These are phyloP conservation scores for Fusarium domesticum DNA, from an alignment of 2,329 filamentous ascomycete genomes.

Conservation along the genomic window DNA sequence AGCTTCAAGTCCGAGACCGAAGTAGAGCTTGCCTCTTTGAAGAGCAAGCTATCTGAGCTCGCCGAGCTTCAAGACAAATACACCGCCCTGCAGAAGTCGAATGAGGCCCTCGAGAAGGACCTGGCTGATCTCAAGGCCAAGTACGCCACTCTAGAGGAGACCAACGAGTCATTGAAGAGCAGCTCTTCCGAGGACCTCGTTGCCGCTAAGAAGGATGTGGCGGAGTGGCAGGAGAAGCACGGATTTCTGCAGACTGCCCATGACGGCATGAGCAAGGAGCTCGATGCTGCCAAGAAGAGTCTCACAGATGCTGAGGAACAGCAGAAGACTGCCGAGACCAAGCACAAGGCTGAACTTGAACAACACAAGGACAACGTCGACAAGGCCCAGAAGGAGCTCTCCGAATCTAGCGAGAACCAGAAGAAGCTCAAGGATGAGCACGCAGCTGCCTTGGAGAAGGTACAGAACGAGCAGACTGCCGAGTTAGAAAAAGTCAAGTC, in stretches of 20 bases:
- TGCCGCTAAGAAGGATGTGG: conserved; percentile 31
- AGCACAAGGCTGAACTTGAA: conserved; percentile 18
- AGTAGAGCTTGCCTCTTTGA: conserved; percentile 11
- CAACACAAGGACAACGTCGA: conserved; percentile 25
- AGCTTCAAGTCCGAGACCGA: conserved; percentile 24
- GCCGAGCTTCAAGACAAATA: conserved; percentile 34
- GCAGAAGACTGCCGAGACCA: conserved; percentile 19
- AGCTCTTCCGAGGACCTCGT: conserved; percentile 34
- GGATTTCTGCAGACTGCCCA: conserved; percentile 21
- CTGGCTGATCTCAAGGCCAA: conserved; percentile 32
- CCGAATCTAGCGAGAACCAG: conserved; percentile 24
- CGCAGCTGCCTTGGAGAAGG: conserved; percentile 18
- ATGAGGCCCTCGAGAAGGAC: conserved; percentile 25
- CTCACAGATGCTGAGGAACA: conserved; percentile 24
- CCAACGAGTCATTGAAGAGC: conserved; percentile 27
- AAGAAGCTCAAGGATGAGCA: conserved; percentile 28
- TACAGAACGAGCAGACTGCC: conserved; percentile 24
- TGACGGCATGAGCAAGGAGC: conserved; percentile 25
- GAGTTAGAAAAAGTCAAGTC: conserved; percentile 21
- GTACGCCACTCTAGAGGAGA: conserved; percentile 26
- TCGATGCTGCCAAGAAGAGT: conserved; percentile 33
- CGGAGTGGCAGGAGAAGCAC: conserved; percentile 30
- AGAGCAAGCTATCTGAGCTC: conserved; percentile 31
- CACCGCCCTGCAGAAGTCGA: conserved; percentile 29
- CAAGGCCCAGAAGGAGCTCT: conserved; percentile 25